Evolutionary conservation across 2,329 filamentous ascomycete species (phyloP), one percentile per base, ranked within the genome.

Genomic region (Tricladium varicosporioides): DNA sequence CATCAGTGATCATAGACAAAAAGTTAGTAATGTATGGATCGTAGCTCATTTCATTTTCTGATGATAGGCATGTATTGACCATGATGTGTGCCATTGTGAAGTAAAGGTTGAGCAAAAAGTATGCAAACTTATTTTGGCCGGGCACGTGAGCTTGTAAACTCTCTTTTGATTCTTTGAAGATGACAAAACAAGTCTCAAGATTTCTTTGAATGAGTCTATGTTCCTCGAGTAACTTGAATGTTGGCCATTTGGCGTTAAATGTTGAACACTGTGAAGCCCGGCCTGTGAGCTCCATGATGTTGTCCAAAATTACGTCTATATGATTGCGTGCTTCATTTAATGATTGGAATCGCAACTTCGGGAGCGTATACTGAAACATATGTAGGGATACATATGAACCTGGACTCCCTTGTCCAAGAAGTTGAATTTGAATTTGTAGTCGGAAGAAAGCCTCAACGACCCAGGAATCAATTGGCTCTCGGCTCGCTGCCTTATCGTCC

Each of bases 371-470:
- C 14, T 54, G 42, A 13, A n/a, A 13, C 56, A 49, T 9, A 36
- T 14, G 27, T 27, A 36, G 48, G 40, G 44, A 18, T 45, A 16
- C 42, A 5, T 2, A 32, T 1, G 46, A 15, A 31, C 14, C 40
- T 9, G 8, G n/a, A 19, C 13, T 18, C 32, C 31, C 43, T 22
- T 18, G 19, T 31, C 42, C 53, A 45, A 71, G 66, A 8, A 73
- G 58, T 27, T 65, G 63, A n/a, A 64, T 64, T 46, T 70, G 70
- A 2, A 72, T 47, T 33, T 73, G 65, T 0, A 66, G 43, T 32
- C 62, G 58, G 15, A 67, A 65, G 32, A 80, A 76, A 1, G 70
- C 71, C 56, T 78, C 75, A 2, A 74, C 59, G 14, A 81, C 74
- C 69, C 73, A 76, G 42, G 74, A 69, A 46, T 80, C 76, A 0